These are phyloP conservation scores for Eutrema yunnanense DNA, from an alignment of 345 rosid species.

Conservation along the genomic window DNA sequence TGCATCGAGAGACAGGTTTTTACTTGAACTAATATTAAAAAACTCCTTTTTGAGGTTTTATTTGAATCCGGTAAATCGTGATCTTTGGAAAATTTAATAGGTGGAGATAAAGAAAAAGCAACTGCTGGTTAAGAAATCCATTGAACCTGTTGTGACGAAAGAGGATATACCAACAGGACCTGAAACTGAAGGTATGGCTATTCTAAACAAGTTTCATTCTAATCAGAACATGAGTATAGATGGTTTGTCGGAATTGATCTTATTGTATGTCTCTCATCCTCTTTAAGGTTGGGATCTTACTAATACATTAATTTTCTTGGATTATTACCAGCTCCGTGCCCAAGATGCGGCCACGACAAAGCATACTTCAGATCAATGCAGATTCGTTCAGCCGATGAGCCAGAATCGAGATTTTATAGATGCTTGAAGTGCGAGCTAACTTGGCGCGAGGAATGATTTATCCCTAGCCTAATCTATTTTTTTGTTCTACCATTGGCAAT, in stretches of 20 bases:
- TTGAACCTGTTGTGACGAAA: conserved; percentile 19
- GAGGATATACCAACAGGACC: conserved; percentile 19
- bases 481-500: background rate
- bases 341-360: conserved; percentile 24
- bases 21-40: background rate
- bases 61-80: background rate
- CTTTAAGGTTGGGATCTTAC: background rate
- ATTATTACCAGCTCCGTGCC: conserved; percentile 21
- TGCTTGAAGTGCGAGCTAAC: conserved; percentile 24
- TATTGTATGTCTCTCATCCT: background rate
- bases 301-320: background rate
- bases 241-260: background rate
- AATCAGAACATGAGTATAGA: background rate
- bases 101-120: conserved; percentile 32
- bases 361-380: conserved; percentile 30
- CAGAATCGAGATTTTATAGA: conserved; percentile 28
- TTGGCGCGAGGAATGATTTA: conserved; percentile 29
- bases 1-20: conserved; percentile 20
- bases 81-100: background rate
- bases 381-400: conserved; percentile 37
- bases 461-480: background rate
- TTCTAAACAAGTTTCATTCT: background rate
- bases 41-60: background rate
- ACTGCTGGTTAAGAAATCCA: conserved; percentile 19
- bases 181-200: conserved; percentile 26